A percentile compares a stretch with the other conserved stretches of the same genome.
Conservation (phyloP, 495 filamentous ascomycete genomes). For the Thermothielavioides terrestris region DNA sequence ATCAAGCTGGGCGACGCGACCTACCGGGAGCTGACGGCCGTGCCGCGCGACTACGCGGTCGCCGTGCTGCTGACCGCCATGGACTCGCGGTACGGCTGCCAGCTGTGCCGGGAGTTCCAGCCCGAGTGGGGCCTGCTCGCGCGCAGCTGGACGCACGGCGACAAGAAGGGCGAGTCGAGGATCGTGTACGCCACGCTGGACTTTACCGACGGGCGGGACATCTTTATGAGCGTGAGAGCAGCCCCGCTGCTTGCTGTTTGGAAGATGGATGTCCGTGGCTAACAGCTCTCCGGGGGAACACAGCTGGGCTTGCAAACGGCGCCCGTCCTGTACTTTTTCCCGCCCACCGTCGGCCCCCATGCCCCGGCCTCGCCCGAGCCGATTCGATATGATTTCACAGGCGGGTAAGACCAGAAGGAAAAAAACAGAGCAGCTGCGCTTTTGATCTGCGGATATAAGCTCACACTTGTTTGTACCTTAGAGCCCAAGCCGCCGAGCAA, state of each 20-base stretch:
- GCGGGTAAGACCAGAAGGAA: too few relatives aligned
- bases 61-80: slow-evolving; percentile 81
- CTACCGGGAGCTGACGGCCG: slow-evolving; percentile 65
- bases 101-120: slow-evolving; percentile 81
- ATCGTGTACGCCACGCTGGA: slow-evolving; percentile 82
- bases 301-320: slow-evolving; percentile 93
- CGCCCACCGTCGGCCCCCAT: slow-evolving; percentile 76
- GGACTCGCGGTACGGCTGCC: slow-evolving; percentile 76
- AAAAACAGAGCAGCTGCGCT: too few relatives aligned
- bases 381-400: slow-evolving; percentile 76
- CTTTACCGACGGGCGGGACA: slow-evolving; percentile 73
- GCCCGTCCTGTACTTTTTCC: slow-evolving; percentile 80
- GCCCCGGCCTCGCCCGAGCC: slow-evolving; percentile 61
- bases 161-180: slow-evolving; percentile 61
- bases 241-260: neutral
- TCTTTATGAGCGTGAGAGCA: slow-evolving; percentile 72
- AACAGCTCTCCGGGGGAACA: neutral
- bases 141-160: slow-evolving; percentile 78
- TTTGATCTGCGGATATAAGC: too few relatives aligned
- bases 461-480: too few relatives aligned
- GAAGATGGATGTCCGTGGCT: neutral
- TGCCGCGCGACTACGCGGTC: slow-evolving; percentile 74
- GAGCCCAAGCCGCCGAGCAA: slow-evolving; percentile 64
- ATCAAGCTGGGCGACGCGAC: slow-evolving; percentile 65
- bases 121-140: slow-evolving; percentile 88